Conservation (phyloP, 2,329 filamentous ascomycete species). For the Trichoderma cornu-damae region DNA sequence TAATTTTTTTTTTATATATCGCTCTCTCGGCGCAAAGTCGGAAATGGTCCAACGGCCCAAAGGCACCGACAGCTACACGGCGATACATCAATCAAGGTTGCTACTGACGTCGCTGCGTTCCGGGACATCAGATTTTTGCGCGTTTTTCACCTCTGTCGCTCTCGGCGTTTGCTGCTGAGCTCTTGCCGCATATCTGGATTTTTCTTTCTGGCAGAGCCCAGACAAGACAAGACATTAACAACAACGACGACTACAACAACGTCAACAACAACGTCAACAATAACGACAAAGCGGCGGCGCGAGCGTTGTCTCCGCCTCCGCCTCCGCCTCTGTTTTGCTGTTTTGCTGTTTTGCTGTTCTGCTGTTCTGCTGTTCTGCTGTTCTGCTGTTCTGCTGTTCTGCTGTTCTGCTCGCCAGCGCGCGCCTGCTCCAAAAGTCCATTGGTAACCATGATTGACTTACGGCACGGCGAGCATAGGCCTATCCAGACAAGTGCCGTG, state of each 20-base stretch:
- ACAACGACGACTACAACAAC: too few species aligned
- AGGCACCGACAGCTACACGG: constrained; percentile 2
- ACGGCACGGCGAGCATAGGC: constrained; percentile 33
- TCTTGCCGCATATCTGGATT: not conserved
- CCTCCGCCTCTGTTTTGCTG: not conserved
- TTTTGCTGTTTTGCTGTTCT: not conserved
- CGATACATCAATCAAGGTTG: not conserved
- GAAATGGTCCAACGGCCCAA: constrained; percentile 6
- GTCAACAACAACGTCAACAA: too few species aligned
- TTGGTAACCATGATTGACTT: constrained; percentile 19
- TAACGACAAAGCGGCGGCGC: not conserved
- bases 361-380: not conserved
- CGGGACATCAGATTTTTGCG: not conserved
- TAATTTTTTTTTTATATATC: not conserved
- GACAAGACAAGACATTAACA: too few species aligned
- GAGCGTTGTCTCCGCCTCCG: not conserved
- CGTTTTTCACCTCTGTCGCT: not conserved
- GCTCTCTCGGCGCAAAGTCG: not conserved
- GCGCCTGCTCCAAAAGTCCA: not conserved
- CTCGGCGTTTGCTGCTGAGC: not conserved
- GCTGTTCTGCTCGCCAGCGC: not conserved
- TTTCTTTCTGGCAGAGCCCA: too few species aligned
- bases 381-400: not conserved
- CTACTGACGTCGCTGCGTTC: not conserved
- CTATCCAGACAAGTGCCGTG: constrained; percentile 48